Percentiles rank a stretch among this genome's conserved stretches.
Conservation (phyloP, 2,329 filamentous ascomycete genomes). For the Ophiostoma angusticollis region DNA sequence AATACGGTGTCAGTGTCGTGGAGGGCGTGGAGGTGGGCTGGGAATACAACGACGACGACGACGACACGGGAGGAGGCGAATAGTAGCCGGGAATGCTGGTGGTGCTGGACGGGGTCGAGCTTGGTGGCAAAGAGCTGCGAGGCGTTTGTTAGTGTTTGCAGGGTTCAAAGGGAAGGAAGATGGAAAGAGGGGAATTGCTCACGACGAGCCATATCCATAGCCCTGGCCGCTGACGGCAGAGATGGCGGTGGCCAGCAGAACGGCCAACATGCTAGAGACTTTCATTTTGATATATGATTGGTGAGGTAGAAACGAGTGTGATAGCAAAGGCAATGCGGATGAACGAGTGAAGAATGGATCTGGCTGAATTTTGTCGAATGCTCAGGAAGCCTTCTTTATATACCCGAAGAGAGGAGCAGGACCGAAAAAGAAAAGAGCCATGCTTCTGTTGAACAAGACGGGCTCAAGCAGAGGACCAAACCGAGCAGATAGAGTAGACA, state of each 20-base stretch:
- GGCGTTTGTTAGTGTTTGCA: neutral
- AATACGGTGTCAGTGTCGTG: too few relatives aligned
- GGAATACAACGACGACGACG: neutral
- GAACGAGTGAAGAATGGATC: neutral
- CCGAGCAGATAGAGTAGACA: too few relatives aligned
- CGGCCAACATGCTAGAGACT: neutral
- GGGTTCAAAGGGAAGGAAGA: neutral
- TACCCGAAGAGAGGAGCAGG: neutral
- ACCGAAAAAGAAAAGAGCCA: too few relatives aligned
- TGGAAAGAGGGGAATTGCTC: neutral
- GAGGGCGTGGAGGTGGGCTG: too few relatives aligned
- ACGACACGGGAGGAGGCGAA: neutral
- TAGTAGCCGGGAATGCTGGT: neutral
- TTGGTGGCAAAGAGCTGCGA: too few relatives aligned
- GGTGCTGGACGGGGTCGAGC: neutral
- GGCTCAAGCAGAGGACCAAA: too few relatives aligned
- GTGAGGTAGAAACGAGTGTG: neutral
- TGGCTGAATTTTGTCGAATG: slow-evolving; percentile 1
- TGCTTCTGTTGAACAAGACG: too few relatives aligned
- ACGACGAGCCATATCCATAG: neutral
- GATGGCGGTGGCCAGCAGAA: neutral
- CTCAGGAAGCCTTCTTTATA: neutral
- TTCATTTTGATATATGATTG: neutral
- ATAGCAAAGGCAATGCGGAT: neutral
- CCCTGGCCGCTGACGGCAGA: neutral